These are phyloP conservation scores for Sugiyamaella valdiviana DNA, from an alignment of 805 yeast species.

Conservation along the genomic window DNA sequence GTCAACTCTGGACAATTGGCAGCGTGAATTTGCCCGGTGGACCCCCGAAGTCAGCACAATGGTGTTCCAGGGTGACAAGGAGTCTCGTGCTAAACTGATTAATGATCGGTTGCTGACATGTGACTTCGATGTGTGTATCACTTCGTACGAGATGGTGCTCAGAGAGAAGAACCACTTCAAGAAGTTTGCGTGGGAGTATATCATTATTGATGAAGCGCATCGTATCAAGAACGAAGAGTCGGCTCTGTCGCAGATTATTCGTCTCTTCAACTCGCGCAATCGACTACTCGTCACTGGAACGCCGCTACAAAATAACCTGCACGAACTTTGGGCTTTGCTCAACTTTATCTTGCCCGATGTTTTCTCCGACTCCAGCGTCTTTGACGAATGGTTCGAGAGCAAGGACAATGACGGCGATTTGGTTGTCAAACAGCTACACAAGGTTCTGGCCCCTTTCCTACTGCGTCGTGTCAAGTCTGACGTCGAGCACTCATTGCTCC, in stretches of 20 bases:
- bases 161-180: constrained; percentile 77
- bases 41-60: constrained; percentile 87
- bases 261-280: constrained; percentile 79
- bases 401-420: constrained; percentile 56
- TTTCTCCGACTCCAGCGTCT: constrained; percentile 82
- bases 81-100: constrained; percentile 59
- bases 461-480: constrained; percentile 87
- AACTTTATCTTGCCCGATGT: constrained; percentile 91
- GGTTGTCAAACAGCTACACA: constrained; percentile 83
- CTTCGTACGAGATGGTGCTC: constrained; percentile 90
- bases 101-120: constrained; percentile 56
- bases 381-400: constrained; percentile 86
- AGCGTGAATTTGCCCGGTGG: constrained; percentile 91
- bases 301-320: constrained; percentile 89
- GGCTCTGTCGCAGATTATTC: constrained; percentile 83
- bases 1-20: constrained; percentile 93
- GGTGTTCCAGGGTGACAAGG: constrained; percentile 86
- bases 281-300: constrained; percentile 91
- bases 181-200: constrained; percentile 87
- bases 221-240: constrained; percentile 93
- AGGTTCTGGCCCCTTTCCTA: constrained; percentile 80
- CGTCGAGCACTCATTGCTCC: constrained; percentile 84
- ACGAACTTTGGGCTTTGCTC: constrained; percentile 91
- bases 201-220: constrained; percentile 93
- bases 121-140: constrained; percentile 81